These are phyloP conservation scores for Calonectria ilicicola DNA, from an alignment of 2,329 filamentous ascomycete species.

Conservation along the genomic window DNA sequence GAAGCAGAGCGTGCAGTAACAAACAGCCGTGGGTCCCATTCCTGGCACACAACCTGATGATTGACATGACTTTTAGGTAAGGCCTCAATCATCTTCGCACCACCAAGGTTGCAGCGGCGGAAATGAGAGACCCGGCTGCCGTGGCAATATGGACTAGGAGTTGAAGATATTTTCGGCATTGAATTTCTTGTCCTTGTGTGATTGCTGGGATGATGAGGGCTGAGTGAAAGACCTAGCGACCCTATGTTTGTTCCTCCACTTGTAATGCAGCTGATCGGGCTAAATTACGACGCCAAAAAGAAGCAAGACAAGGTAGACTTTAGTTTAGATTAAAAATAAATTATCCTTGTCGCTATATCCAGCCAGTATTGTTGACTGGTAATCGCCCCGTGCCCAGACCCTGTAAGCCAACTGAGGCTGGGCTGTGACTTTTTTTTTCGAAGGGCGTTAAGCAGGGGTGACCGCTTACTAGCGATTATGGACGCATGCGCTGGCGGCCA, in stretches of 20 bases:
- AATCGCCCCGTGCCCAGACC: slow-evolving; percentile 2
- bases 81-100: background rate
- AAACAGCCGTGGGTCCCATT: background rate
- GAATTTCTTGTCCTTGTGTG: background rate
- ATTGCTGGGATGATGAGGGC: background rate
- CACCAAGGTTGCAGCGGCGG: background rate
- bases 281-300: slow-evolving; percentile 1
- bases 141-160: background rate
- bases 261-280: slow-evolving; percentile 1
- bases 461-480: slow-evolving; percentile 2
- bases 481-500: slow-evolving; percentile 7
- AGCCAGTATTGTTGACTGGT: background rate
- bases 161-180: background rate
- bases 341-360: slow-evolving; percentile 1
- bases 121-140: slow-evolving; percentile 2
- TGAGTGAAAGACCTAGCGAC: background rate
- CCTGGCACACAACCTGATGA: background rate
- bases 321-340: slow-evolving; percentile 9
- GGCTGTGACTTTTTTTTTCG: background rate
- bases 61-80: background rate
- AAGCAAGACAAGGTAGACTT: slow-evolving; percentile 5
- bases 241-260: slow-evolving; percentile 4
- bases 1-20: background rate
- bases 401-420: background rate
- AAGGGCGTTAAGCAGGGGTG: background rate